A percentile compares a stretch with the other conserved stretches of the same genome.
Conservation (phyloP, 208 protist species). For the Leishmania arabica region DNA sequence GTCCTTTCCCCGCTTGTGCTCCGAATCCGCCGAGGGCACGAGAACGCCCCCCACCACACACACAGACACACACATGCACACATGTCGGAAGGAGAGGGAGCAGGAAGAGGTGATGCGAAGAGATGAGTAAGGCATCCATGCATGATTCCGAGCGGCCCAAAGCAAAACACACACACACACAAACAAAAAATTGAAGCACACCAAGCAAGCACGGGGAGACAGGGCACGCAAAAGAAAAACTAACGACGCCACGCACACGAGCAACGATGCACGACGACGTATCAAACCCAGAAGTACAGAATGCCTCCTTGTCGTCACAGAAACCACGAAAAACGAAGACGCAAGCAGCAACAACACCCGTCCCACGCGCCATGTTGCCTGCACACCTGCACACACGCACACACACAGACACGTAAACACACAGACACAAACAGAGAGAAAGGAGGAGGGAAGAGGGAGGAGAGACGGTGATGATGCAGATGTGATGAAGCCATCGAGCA, state of each 20-base stretch:
- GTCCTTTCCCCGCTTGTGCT: no score
- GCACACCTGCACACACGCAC: not conserved
- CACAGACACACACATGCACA: no score
- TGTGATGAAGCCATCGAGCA: not conserved
- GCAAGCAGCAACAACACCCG: not conserved
- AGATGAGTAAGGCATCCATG: not conserved
- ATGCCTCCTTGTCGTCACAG: not conserved
- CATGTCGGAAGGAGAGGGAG: not conserved
- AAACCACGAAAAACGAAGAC: slow-evolving; percentile 2
- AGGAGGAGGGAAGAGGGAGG: not conserved
- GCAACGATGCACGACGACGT: not conserved
- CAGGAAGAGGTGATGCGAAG: slow-evolving; percentile 6
- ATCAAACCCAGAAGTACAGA: not conserved
- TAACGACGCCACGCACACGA: not conserved
- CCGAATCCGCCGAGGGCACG: no score
- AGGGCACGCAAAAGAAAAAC: not conserved
- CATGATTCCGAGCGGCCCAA: not conserved
- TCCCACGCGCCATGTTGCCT: not conserved
- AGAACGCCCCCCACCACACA: no score
- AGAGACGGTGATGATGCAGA: not conserved
- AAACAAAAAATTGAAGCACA: not conserved
- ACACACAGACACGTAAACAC: no score
- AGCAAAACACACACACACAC: not conserved
- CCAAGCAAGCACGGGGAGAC: not conserved
- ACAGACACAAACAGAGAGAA: not conserved